Evolutionary conservation across 371 early-diverging fungal species (phyloP).

Genomic region (Rhizopus arrhizus): DNA sequence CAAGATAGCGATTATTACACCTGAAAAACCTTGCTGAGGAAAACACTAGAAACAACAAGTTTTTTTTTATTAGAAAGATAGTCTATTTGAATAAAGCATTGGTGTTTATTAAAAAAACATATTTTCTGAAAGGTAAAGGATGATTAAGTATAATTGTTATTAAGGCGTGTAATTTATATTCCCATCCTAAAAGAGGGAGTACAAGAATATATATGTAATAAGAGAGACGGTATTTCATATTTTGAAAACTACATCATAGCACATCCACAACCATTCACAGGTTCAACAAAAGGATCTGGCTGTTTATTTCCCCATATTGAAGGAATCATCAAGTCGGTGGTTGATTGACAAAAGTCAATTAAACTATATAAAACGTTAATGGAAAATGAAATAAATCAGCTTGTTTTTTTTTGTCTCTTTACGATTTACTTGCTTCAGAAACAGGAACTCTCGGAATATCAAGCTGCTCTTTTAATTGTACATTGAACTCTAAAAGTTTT

Average conservation of each 20-base stretch:
- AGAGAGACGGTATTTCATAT: too few species aligned
- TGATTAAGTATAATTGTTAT: too few species aligned
- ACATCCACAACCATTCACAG: slow-evolving; percentile 27
- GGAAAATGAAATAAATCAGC: neutral
- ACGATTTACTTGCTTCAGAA: slow-evolving; percentile 66
- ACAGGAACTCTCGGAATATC: slow-evolving; percentile 80
- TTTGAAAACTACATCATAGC: slow-evolving; percentile 27
- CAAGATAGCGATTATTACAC: too few species aligned
- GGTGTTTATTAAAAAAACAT: too few species aligned
- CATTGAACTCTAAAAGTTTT: slow-evolving; percentile 74
- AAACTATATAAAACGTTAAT: slow-evolving; percentile 41
- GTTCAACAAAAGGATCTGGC: slow-evolving; percentile 78
- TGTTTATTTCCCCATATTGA: slow-evolving; percentile 82
- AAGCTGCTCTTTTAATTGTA: slow-evolving; percentile 74
- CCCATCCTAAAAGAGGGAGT: too few species aligned
- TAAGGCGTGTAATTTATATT: too few species aligned
- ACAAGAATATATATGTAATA: too few species aligned
- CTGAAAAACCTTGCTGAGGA: too few species aligned
- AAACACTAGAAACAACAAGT: too few species aligned
- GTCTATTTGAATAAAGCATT: too few species aligned
- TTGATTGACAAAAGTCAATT: slow-evolving; percentile 56
- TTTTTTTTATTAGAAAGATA: too few species aligned
- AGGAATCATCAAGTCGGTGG: slow-evolving; percentile 71
- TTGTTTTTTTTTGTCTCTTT: neutral
- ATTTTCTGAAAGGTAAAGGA: too few species aligned